These are phyloP conservation scores for Fraxinus greggii DNA, from an alignment of 305 asterid species.

Conservation along the genomic window DNA sequence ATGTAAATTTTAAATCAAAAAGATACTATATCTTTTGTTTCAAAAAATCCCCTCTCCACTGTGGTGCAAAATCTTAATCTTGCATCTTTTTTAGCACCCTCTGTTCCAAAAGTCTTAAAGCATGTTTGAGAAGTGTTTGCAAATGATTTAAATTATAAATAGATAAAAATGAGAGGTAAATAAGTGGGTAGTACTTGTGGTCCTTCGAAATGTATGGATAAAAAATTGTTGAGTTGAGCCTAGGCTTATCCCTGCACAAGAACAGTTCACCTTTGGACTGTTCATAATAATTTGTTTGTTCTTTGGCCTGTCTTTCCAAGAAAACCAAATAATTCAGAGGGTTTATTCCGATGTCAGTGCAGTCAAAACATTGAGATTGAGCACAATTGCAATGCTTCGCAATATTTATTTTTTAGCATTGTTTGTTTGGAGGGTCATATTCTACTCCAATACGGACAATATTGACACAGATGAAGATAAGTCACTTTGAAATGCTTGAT, in stretches of 20 bases:
- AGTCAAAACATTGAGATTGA: background rate
- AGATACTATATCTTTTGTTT: background rate
- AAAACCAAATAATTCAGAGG: background rate
- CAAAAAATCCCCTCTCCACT: background rate
- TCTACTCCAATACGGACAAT: background rate
- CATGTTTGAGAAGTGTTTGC: background rate
- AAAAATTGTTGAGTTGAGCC: background rate
- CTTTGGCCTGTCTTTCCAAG: background rate
- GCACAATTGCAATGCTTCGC: background rate
- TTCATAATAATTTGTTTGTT: background rate
- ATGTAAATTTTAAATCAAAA: background rate
- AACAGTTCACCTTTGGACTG: background rate
- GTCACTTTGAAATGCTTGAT: background rate
- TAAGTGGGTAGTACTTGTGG: background rate
- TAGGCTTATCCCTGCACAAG: background rate
- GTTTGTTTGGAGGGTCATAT: background rate
- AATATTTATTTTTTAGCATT: background rate
- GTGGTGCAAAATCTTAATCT: background rate
- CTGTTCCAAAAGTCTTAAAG: background rate
- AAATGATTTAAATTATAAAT: background rate
- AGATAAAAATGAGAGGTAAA: background rate
- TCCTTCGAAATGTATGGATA: background rate
- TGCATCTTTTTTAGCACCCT: background rate
- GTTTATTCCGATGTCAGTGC: background rate
- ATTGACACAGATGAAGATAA: background rate